phyloP scores from a whole-genome alignment of 2,329 filamentous ascomycete species.

The Sarocladium strictum region DNA sequence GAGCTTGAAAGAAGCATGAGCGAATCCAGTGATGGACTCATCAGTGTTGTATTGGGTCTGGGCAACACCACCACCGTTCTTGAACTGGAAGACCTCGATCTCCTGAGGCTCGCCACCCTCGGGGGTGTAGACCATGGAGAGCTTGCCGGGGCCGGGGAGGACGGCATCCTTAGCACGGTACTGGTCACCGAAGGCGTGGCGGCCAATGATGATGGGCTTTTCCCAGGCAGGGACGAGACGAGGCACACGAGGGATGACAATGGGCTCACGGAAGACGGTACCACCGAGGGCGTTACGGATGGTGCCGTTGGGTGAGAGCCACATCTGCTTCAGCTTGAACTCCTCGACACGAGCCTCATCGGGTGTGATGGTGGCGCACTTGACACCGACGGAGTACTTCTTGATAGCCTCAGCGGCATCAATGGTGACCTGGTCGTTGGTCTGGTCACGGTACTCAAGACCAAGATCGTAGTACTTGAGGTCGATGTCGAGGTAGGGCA shows the following conservation, averaged over 20 bases:
- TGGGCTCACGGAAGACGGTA: conserved; percentile 98
- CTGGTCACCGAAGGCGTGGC: conserved; percentile 97
- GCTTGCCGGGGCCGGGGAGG: conserved; percentile 73
- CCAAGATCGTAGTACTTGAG: conserved; percentile 98
- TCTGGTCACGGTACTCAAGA: conserved; percentile 90
- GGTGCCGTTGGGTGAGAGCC: conserved; percentile 95
- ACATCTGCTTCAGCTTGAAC: conserved; percentile 99
- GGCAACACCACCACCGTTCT: conserved; percentile 77
- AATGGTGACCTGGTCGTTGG: conserved; percentile 90
- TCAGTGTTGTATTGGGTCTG: conserved; percentile 99
- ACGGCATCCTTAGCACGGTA: conserved; percentile 95
- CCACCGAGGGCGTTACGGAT: conserved; percentile 73
- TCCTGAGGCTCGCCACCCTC: conserved; percentile 73
- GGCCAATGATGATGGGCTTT: conserved; percentile 98
- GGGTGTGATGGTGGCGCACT: conserved; percentile 98
- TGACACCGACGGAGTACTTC: conserved; percentile 98
- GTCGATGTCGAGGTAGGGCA: conserved; percentile 92
- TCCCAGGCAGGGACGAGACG: conserved; percentile 95
- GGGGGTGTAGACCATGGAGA: conserved; percentile 93
- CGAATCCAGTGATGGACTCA: conserved; percentile 90
- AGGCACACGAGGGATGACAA: conserved; percentile 89
- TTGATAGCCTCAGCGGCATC: conserved; percentile 97
- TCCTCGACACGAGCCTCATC: conserved; percentile 95
- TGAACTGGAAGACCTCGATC: conserved; percentile 88
- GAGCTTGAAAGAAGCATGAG: conserved; percentile 94